Conservation (phyloP, 2,329 filamentous ascomycete genomes). For the Nothopassalora personata region DNA sequence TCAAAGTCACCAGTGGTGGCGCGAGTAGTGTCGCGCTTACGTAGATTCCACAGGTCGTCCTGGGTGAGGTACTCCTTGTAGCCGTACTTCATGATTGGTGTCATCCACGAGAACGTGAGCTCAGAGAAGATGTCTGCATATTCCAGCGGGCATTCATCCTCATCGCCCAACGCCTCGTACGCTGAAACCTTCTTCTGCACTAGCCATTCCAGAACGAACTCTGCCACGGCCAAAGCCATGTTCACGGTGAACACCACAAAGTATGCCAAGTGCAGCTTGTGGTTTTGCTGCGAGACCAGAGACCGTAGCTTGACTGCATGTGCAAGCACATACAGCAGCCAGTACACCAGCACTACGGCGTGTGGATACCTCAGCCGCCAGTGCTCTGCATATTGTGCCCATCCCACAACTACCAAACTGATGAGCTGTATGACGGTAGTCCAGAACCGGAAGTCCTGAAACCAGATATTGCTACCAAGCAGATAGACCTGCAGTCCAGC, state of each 20-base stretch:
- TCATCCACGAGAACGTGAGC: constrained; percentile 98
- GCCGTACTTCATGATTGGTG: constrained; percentile 90
- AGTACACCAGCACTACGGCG: constrained; percentile 84
- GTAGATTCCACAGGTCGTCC: constrained; percentile 90
- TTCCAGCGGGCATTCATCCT: constrained; percentile 72
- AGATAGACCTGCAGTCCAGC: constrained; percentile 68
- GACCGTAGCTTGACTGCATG: constrained; percentile 81
- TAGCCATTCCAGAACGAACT: constrained; percentile 78
- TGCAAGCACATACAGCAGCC: constrained; percentile 76
- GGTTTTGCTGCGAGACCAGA: constrained; percentile 70
- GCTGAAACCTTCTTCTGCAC: constrained; percentile 71
- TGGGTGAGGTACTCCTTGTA: constrained; percentile 90
- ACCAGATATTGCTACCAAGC: constrained; percentile 62
- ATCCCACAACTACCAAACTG: constrained; percentile 69
- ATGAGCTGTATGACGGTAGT: constrained; percentile 66
- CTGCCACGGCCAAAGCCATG: constrained; percentile 61
- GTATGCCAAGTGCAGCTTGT: constrained; percentile 61
- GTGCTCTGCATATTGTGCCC: constrained; percentile 82
- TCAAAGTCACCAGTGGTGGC: constrained; percentile 66
- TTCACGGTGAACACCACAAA: constrained; percentile 72
- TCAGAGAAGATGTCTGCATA: constrained; percentile 92
- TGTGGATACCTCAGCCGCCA: constrained; percentile 77
- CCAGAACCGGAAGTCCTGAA: constrained; percentile 79
- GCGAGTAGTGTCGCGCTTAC: constrained; percentile 72
- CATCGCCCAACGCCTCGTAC: constrained; percentile 63